These are phyloP conservation scores for Euphorbia lathyris DNA, from an alignment of 345 rosid genomes.

Conservation along the genomic window DNA sequence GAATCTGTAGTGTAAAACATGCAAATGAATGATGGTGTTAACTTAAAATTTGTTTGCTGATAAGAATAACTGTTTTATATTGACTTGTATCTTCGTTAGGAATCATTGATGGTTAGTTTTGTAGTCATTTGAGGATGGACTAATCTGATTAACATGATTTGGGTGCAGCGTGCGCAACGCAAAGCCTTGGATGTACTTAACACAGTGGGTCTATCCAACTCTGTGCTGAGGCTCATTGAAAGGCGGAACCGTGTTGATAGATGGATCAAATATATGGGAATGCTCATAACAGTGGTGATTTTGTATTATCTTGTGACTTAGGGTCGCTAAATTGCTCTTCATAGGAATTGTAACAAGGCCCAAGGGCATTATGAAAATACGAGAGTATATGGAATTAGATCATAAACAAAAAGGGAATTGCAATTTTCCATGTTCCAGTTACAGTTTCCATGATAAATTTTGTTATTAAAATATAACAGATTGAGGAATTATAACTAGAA, in stretches of 20 bases:
- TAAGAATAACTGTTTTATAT: background rate
- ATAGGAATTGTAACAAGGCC: background rate
- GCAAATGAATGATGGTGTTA: background rate
- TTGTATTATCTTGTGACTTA: conserved; percentile 61
- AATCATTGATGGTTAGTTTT: background rate
- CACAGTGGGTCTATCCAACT: conserved; percentile 89
- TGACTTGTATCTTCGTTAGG: background rate
- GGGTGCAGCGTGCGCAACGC: conserved; percentile 75
- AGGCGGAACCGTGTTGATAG: conserved; percentile 85
- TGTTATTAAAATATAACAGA: background rate
- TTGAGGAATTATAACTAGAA: background rate
- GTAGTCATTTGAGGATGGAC: background rate
- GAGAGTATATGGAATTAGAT: background rate
- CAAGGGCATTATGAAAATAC: background rate
- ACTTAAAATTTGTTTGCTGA: background rate
- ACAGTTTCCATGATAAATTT: background rate
- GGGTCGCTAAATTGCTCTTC: conserved; percentile 23
- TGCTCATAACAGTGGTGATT: conserved; percentile 55
- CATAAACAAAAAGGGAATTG: background rate
- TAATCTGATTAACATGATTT: background rate
- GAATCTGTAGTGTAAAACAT: background rate
- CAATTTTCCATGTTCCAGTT: background rate
- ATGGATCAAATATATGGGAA: conserved; percentile 85
- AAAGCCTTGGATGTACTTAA: conserved; percentile 85
- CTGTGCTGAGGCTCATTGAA: conserved; percentile 85